Evolutionary conservation across 495 filamentous ascomycete species (phyloP), one percentile per base, ranked within the genome.

Genomic region (Penicillium angulare): DNA sequence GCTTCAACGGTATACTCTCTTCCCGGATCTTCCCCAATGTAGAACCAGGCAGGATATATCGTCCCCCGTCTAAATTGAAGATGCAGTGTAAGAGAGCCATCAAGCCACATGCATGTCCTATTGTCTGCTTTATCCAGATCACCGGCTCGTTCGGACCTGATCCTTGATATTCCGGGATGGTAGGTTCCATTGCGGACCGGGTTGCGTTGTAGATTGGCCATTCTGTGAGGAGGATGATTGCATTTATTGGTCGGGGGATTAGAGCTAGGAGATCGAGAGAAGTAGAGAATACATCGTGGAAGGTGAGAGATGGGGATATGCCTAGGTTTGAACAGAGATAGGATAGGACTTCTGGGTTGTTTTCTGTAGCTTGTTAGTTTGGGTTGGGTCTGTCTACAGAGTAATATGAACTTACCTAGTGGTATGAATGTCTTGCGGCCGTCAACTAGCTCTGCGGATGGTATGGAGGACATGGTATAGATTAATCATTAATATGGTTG

Each of bases 101-200:
- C 43, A 86, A 58, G 6, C 83, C 83, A 60, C 83, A 86, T 12
- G 83, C 83, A 60, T 86, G 82, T 20, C 78, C 73, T 50, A 86
- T 86, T 1, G 83, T 86, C 61, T 86, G 83, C 53, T 76, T 81
- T 58, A 80, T 81, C 83, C 83, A 86, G 7, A 85, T 40, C 0
- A 85, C 73, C 8, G 81, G 77, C 56, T 85, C 81, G 1, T 66
- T 60, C 0, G 64, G 46, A 7, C 82, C 83, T 15, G 50, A 69
- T 10, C 79, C 78, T 1, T 66, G 34, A 52, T 85, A 85, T n/a
- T 59, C 52, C 7, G 68, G 54, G 48, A 75, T 57, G 3, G 55
- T 64, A 13, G 51, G 51, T 40, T 68, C 64, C 39, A 70, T 53
- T 8, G 52, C 56, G 16, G 65, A 46, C 35, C 71, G 71, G 18